Evolutionary conservation across 805 yeast genomes (phyloP).

Genomic region (Candida arabinofermentans): DNA sequence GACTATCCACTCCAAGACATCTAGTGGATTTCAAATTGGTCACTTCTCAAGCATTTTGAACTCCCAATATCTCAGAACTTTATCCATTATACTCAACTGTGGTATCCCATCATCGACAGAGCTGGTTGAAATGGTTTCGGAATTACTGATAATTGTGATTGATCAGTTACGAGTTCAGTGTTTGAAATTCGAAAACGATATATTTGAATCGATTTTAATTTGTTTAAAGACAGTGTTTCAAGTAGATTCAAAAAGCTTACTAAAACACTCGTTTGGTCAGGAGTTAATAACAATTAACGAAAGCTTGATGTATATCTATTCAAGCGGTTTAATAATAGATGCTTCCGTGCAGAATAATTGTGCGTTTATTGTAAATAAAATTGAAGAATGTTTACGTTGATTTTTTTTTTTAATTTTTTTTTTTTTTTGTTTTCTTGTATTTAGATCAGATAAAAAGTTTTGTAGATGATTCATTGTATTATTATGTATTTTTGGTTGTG

Average conservation of each 20-base stretch:
- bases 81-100: conserved; percentile 52
- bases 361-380: neutral
- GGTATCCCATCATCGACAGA: conserved; percentile 53
- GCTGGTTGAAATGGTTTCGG: conserved; percentile 54
- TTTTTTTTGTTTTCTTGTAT: too few relatives aligned
- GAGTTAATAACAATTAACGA: conserved; percentile 5
- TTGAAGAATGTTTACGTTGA: conserved; percentile 11
- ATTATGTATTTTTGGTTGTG: too few relatives aligned
- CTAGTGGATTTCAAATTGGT: conserved; percentile 43
- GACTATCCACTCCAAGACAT: conserved; percentile 33
- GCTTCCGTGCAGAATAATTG: conserved; percentile 3
- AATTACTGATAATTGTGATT: conserved; percentile 36
- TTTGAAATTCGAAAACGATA: conserved; percentile 6
- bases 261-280: neutral
- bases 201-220: conserved; percentile 11
- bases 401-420: too few relatives aligned
- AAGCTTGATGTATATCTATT: conserved; percentile 3
- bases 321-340: conserved; percentile 7
- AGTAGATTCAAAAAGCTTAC: conserved; percentile 1
- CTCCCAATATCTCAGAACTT: conserved; percentile 56
- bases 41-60: conserved; percentile 49
- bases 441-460: too few relatives aligned
- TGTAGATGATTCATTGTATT: too few relatives aligned
- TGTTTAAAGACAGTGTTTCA: conserved; percentile 7
- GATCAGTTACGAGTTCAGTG: conserved; percentile 8